A percentile compares a stretch with the other conserved stretches of the same genome.
phyloP scores from a whole-genome alignment of 129 eudicot genomes.

The Artemisia tridentata region DNA sequence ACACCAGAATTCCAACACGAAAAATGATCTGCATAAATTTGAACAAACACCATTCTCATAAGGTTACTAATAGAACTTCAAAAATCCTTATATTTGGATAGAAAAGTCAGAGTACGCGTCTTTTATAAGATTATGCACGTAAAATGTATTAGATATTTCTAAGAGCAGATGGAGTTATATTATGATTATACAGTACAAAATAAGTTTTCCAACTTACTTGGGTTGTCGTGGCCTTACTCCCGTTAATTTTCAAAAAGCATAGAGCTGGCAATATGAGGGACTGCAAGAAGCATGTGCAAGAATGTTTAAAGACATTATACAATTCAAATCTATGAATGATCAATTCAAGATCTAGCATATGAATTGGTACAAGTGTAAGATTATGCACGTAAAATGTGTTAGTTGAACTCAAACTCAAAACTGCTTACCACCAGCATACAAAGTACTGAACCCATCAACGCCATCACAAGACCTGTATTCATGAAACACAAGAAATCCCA shows the following conservation, averaged over 20 bases:
- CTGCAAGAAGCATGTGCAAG: slow-evolving; percentile 37
- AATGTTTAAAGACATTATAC: not conserved
- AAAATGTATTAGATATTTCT: not conserved
- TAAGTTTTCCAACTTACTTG: slow-evolving; percentile 45
- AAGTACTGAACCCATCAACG: slow-evolving; percentile 62
- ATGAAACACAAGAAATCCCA: slow-evolving; percentile 15
- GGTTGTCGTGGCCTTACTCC: slow-evolving; percentile 61
- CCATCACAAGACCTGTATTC: slow-evolving; percentile 65
- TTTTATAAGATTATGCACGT: not conserved
- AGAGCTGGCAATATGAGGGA: slow-evolving; percentile 76
- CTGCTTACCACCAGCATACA: slow-evolving; percentile 58
- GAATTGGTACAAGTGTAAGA: not conserved
- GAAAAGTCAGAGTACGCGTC: not conserved
- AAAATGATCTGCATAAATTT: slow-evolving; percentile 43
- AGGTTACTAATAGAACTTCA: not conserved
- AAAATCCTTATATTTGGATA: slow-evolving; percentile 1
- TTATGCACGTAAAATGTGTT: not conserved
- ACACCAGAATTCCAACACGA: slow-evolving; percentile 41
- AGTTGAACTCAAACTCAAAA: slow-evolving; percentile 19
- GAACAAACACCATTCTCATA: slow-evolving; percentile 10
- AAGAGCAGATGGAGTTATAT: not conserved
- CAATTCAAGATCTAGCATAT: not conserved
- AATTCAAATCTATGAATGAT: not conserved
- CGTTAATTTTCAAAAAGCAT: slow-evolving; percentile 61
- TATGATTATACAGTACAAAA: not conserved